These are phyloP conservation scores for Mortierella sp. DNA, from an alignment of 371 early-diverging fungal species.

Conservation along the genomic window DNA sequence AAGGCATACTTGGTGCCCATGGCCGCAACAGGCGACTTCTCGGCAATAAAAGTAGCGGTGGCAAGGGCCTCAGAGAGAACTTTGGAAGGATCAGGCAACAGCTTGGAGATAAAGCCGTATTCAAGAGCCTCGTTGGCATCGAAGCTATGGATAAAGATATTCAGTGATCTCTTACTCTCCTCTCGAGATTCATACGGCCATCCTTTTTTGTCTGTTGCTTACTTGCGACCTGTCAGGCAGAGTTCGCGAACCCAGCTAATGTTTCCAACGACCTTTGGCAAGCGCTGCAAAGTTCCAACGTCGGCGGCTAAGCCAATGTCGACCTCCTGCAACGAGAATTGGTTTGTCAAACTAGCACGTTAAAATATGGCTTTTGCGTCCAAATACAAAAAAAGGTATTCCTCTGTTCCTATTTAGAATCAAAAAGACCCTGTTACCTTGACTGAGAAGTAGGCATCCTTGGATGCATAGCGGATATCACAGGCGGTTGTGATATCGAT, in stretches of 20 bases:
- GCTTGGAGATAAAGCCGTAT: slow-evolving; percentile 83
- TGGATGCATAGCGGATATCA: slow-evolving; percentile 89
- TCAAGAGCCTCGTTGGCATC: slow-evolving; percentile 82
- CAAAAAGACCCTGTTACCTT: no score
- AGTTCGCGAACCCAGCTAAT: slow-evolving; percentile 91
- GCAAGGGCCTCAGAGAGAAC: slow-evolving; percentile 73
- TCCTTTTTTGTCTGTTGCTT: slow-evolving; percentile 25
- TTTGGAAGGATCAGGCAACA: slow-evolving; percentile 67
- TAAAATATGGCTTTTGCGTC: no score
- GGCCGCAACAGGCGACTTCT: slow-evolving; percentile 92
- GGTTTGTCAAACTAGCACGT: no score
- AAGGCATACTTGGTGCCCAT: slow-evolving; percentile 83
- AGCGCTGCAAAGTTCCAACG: slow-evolving; percentile 89
- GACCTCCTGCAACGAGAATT: slow-evolving; percentile 69
- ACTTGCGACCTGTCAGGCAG: slow-evolving; percentile 85
- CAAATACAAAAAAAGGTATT: background rate
- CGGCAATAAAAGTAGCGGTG: slow-evolving; percentile 81
- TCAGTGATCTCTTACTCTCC: no score
- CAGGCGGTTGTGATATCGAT: slow-evolving; percentile 91
- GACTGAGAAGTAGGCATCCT: slow-evolving; percentile 85
- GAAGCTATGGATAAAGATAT: no score
- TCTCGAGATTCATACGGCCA: no score
- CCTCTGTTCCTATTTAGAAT: background rate
- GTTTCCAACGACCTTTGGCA: slow-evolving; percentile 95
- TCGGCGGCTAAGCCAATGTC: slow-evolving; percentile 93